Base-by-base conservation (phyloP, 164 flowering plant species). In the Litsea cubeba region DNA sequence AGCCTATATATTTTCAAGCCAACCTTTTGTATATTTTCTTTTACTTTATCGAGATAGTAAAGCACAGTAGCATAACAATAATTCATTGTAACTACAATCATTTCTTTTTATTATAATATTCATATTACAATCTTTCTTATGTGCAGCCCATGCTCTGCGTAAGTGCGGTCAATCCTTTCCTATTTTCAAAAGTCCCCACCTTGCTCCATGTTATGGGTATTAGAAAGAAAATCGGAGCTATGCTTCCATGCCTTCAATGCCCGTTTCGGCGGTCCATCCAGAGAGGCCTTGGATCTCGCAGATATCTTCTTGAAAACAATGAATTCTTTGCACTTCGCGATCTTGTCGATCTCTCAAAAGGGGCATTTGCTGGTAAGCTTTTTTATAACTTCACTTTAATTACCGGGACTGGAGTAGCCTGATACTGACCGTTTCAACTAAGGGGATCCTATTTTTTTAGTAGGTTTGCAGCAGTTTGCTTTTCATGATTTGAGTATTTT, bases 81-180 rank as follows among this genome's bases (percentile, higher is more conserved):
- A 14, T 28, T 66, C 20, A 26, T 26, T 11, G 10, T 66, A 28
- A 18, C 28, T 28, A 28, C 28, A 18, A 18, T 28, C 32, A 30
- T 25, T 64, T 17, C 49, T 12, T 66, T 30, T 25, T 65, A 66
- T 35, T 20, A 66, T 66, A 28, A 12, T 22, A 32, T 17, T 71
- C 40, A 69, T n/a, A 8, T 68, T 71, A 66, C 30, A 10, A n/a
- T 25, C 23, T 65, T 72, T 57, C 71, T 72, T 23, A 12, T 76
- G 35, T 84, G 88, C 97, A 95, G 99, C 99, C 99, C 76, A 91
- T 95, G 99, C 95, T 95, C 50, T 95, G 99, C 74, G 95, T 90
- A 60, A 87, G 93, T 84, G 99, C 99, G 1, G 97, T 93, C 20
- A 93, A 95, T 84, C 98, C 99, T 66, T 84, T 86, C 70, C 86